A percentile compares a stretch with the other conserved stretches of the same genome.
Conservation (phyloP, 805 yeast genomes). For the Ogataea nakhonphanomensis region DNA sequence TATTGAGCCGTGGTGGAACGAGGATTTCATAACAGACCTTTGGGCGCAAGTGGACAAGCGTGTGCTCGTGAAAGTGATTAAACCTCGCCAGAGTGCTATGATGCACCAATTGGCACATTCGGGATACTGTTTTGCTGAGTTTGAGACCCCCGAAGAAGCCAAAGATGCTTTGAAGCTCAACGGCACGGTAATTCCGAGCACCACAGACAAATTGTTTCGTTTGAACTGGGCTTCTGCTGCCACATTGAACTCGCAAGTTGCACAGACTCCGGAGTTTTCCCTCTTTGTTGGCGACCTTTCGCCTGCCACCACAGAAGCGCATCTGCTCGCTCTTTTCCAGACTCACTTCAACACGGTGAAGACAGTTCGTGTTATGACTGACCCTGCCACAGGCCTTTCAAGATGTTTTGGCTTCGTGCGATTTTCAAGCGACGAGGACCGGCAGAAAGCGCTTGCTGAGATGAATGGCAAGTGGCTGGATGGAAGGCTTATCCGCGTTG, state of each 20-base stretch:
- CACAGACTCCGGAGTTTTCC: conserved; percentile 72
- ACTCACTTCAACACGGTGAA: conserved; percentile 62
- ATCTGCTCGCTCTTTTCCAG: conserved; percentile 68
- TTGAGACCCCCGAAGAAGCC: conserved; percentile 65
- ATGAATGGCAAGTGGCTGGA: conserved; percentile 83
- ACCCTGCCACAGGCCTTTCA: conserved; percentile 73
- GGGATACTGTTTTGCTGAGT: conserved; percentile 80
- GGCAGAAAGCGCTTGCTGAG: conserved; percentile 63
- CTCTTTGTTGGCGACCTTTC: conserved; percentile 81
- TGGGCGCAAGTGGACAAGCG: conserved; percentile 55
- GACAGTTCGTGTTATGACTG: conserved; percentile 83
- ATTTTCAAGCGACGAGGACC: conserved; percentile 65
- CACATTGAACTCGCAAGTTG: conserved; percentile 64
- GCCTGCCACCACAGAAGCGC: conserved; percentile 78
- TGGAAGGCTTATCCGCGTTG: conserved; percentile 73
- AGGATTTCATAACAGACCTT: conserved; percentile 51
- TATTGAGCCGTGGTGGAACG: conserved; percentile 76
- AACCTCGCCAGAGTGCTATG: conserved; percentile 38
- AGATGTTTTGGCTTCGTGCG: conserved; percentile 81
- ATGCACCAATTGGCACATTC: conserved; percentile 35
- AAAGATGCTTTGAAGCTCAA: conserved; percentile 64
- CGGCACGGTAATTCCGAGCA: conserved; percentile 61
- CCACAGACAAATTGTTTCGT: conserved; percentile 58
- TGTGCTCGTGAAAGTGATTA: conserved; percentile 66
- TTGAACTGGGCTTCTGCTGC: conserved; percentile 86